Percentiles rank a stretch among this genome's conserved stretches.
These are phyloP conservation scores for Desmodesmus armatus DNA, from an alignment of 139 green algal genomes.

Conservation along the genomic window DNA sequence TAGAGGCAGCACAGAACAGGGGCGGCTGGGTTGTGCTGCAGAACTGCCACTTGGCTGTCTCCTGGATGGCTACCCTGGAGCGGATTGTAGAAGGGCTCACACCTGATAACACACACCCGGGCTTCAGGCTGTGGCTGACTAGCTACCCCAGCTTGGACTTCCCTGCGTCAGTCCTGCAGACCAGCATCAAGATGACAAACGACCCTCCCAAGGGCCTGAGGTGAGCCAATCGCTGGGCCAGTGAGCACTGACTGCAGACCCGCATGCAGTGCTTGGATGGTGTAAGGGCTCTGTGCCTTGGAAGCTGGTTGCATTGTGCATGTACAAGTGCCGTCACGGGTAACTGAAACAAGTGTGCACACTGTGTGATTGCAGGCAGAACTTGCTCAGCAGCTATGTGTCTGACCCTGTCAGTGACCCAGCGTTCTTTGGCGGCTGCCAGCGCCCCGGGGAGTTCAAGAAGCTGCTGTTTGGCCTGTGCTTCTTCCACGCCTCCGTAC, in stretches of 20 bases:
- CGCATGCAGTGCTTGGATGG: no score
- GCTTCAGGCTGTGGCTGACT: slow-evolving; percentile 78
- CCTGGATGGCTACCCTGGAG: slow-evolving; percentile 81
- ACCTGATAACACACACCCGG: slow-evolving; percentile 64
- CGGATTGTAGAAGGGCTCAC: slow-evolving; percentile 78
- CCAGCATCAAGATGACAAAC: slow-evolving; percentile 85
- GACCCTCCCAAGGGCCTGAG: slow-evolving; percentile 75
- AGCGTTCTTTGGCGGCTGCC: slow-evolving; percentile 79
- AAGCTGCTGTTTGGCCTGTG: slow-evolving; percentile 81
- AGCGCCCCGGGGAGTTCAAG: slow-evolving; percentile 73
- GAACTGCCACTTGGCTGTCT: slow-evolving; percentile 86
- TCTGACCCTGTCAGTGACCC: slow-evolving; percentile 70
- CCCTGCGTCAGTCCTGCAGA: slow-evolving; percentile 79
- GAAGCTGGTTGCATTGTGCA: background rate
- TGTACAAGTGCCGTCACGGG: background rate
- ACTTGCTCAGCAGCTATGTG: slow-evolving; percentile 80
- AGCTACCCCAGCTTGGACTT: slow-evolving; percentile 76
- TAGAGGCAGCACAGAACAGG: slow-evolving; percentile 56
- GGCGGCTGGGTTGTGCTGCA: slow-evolving; percentile 85
- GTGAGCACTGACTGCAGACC: no score
- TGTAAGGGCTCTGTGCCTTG: no score
- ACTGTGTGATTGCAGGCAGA: slow-evolving; percentile 27
- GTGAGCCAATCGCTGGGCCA: no score
- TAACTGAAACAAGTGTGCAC: no score
- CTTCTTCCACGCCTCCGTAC: slow-evolving; percentile 74